phyloP scores from a whole-genome alignment of 2,329 filamentous ascomycete species.

The Alternaria sp. region DNA sequence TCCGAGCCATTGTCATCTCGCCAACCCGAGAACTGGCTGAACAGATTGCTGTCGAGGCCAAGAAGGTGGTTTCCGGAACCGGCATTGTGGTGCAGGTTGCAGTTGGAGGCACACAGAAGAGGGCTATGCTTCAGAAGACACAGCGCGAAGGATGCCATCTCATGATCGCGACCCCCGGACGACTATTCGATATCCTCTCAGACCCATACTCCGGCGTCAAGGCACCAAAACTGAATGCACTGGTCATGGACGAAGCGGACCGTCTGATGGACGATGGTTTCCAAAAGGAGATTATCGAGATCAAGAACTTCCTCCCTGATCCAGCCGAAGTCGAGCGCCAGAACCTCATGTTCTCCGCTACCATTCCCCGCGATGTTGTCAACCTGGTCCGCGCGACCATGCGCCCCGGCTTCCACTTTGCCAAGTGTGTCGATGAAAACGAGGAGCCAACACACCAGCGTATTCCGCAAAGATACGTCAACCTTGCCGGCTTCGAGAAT shows the following conservation, averaged over 20 bases:
- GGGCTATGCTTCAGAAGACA: slow-evolving; percentile 70
- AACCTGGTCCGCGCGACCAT: slow-evolving; percentile 79
- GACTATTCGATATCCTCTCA: slow-evolving; percentile 80
- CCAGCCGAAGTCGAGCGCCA: slow-evolving; percentile 73
- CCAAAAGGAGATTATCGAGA: slow-evolving; percentile 58
- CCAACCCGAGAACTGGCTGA: slow-evolving; percentile 70
- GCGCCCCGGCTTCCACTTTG: slow-evolving; percentile 83
- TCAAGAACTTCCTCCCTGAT: slow-evolving; percentile 66
- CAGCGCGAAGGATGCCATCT: slow-evolving; percentile 83
- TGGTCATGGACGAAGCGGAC: slow-evolving; percentile 73
- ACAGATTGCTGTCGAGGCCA: slow-evolving; percentile 75
- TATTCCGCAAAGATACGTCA: slow-evolving; percentile 80
- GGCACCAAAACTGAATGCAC: slow-evolving; percentile 66
- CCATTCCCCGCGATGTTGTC: slow-evolving; percentile 84
- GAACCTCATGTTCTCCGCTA: slow-evolving; percentile 95
- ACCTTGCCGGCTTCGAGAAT: slow-evolving; percentile 75
- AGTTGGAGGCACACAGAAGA: slow-evolving; percentile 91
- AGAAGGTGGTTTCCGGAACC: slow-evolving; percentile 70
- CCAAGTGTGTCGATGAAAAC: slow-evolving; percentile 84
- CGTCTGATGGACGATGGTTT: slow-evolving; percentile 70
- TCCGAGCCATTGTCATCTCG: slow-evolving; percentile 68
- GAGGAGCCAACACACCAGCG: slow-evolving; percentile 85
- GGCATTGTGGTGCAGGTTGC: slow-evolving; percentile 76
- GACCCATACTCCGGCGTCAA: slow-evolving; percentile 70
- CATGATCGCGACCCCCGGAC: slow-evolving; percentile 88